phyloP scores from a whole-genome alignment of 2,329 filamentous ascomycete genomes.

The Chrysoporthe austroafricana region DNA sequence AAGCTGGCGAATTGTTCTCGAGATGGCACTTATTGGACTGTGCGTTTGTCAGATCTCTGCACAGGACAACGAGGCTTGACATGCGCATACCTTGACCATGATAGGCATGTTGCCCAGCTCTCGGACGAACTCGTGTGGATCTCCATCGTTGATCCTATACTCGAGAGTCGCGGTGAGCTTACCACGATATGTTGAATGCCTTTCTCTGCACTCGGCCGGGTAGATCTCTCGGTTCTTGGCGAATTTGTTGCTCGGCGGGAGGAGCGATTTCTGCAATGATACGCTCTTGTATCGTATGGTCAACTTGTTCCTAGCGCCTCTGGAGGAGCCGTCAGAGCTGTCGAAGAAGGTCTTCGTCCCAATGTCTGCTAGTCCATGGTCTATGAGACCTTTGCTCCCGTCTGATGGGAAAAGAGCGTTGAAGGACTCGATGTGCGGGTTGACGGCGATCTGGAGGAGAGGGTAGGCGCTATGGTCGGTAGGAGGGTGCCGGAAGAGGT shows the following conservation, averaged over 20 bases:
- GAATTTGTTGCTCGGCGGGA: slow-evolving; percentile 83
- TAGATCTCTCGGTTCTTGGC: slow-evolving; percentile 83
- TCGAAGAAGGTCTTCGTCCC: slow-evolving; percentile 87
- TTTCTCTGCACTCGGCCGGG: slow-evolving; percentile 91
- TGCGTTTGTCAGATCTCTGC: background rate
- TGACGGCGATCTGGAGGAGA: slow-evolving; percentile 79
- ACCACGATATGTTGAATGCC: slow-evolving; percentile 89
- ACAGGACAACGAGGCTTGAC: slow-evolving; percentile 14
- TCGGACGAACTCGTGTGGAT: slow-evolving; percentile 78
- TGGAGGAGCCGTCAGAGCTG: slow-evolving; percentile 67
- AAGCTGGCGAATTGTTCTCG: slow-evolving; percentile 79
- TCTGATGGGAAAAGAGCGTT: slow-evolving; percentile 81
- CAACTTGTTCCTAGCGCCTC: slow-evolving; percentile 71
- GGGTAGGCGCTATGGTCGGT: slow-evolving; percentile 88
- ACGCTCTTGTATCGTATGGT: slow-evolving; percentile 80
- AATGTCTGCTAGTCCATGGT: slow-evolving; percentile 83
- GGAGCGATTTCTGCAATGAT: slow-evolving; percentile 77
- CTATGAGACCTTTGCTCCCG: slow-evolving; percentile 63
- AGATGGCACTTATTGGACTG: slow-evolving; percentile 91
- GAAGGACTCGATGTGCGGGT: slow-evolving; percentile 94
- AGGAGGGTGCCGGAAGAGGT: slow-evolving; percentile 87
- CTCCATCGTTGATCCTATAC: slow-evolving; percentile 84
- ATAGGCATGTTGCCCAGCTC: slow-evolving; percentile 90
- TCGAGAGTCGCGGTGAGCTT: slow-evolving; percentile 83
- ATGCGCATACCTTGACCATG: slow-evolving; percentile 77